Base-by-base conservation (phyloP, 2,329 filamentous ascomycete species). In the Clonostachys chloroleuca region DNA sequence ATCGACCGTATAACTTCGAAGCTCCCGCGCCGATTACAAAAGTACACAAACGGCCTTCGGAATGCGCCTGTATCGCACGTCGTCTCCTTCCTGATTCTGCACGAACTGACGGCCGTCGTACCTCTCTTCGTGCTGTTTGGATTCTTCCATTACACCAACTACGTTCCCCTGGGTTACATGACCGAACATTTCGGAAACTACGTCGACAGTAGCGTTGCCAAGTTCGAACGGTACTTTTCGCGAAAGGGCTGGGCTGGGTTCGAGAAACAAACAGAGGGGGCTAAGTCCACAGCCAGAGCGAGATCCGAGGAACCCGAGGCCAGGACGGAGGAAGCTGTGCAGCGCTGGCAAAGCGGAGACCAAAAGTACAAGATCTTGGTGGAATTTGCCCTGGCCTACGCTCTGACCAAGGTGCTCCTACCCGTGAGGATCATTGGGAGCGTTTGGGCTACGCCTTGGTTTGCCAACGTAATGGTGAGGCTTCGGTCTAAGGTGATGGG, bases 361-460 rank as follows among this genome's bases (percentile, higher is more conserved):
- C 55, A 56, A n/a, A 71, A 69, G 51, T 81, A 83, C 58, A 75
- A 72, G 52, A 68, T 84, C n/a, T 68, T 82, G 6, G 68, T 83
- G 1, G 81, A 86, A 65, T 81, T 97, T 53, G 94, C 89, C 20
- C 86, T 94, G 17, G 92, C 94, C 6, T 99, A 94, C 72, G 87
- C 90, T 1, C 79, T 96, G 52, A 95, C 90, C 1, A 99, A 99
- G 69, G 83, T 83, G 14, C 61, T 97, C 49, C 64, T 99, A 52
- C 90, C 94, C 1, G 58, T 88, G 12, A 78, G 94, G 55, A 80
- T 99, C 51, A 70, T 86, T 24, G 67, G 82, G 7, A 96, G 92
- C 68, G 78, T 95, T 5, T 95, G 88, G 89, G 86, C 80, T 13
- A 96, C 94, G 42, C 94, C 94, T 5, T 95, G 89, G 87, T 95